Percentiles rank a stretch among this genome's conserved stretches.
phyloP scores from a whole-genome alignment of 2,329 filamentous ascomycete genomes.

The Alternaria conjuncta region DNA sequence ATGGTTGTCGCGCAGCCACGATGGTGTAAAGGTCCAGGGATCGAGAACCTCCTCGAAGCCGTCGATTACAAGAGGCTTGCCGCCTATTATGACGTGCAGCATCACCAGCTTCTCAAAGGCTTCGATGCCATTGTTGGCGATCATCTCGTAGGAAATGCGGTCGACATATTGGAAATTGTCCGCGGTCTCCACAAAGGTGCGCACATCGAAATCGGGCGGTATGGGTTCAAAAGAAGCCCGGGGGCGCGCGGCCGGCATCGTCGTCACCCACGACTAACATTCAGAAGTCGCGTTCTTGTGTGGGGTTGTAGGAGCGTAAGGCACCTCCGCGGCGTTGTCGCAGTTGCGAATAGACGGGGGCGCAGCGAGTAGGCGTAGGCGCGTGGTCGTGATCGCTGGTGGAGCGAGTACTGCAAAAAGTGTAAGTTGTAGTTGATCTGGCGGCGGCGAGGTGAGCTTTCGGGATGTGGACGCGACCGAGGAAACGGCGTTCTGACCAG shows the following conservation, averaged over 20 bases:
- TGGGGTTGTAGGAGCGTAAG: not conserved
- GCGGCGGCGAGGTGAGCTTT: not conserved
- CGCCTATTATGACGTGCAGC: slow-evolving; percentile 81
- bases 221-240: slow-evolving; percentile 93
- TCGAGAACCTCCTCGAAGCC: slow-evolving; percentile 82
- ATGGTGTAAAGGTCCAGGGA: slow-evolving; percentile 75
- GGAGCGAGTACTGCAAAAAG: not conserved
- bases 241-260: slow-evolving; percentile 79
- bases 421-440: not conserved
- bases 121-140: slow-evolving; percentile 76
- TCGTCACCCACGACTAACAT: slow-evolving; percentile 15
- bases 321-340: slow-evolving; percentile 3
- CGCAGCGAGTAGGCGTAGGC: not conserved
- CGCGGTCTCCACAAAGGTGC: slow-evolving; percentile 74
- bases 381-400: not conserved
- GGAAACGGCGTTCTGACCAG: not conserved
- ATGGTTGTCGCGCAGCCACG: slow-evolving; percentile 81
- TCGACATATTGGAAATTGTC: slow-evolving; percentile 88
- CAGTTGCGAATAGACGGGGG: not conserved
- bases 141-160: slow-evolving; percentile 78
- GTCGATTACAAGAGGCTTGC: slow-evolving; percentile 88
- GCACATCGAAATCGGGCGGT: slow-evolving; percentile 81
- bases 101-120: slow-evolving; percentile 86
- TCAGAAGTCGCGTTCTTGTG: slow-evolving; percentile 1
- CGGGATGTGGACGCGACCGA: slow-evolving; percentile 3